These are phyloP conservation scores for Ambrosiella xylebori DNA, from an alignment of 2,329 filamentous ascomycete genomes.

Conservation along the genomic window DNA sequence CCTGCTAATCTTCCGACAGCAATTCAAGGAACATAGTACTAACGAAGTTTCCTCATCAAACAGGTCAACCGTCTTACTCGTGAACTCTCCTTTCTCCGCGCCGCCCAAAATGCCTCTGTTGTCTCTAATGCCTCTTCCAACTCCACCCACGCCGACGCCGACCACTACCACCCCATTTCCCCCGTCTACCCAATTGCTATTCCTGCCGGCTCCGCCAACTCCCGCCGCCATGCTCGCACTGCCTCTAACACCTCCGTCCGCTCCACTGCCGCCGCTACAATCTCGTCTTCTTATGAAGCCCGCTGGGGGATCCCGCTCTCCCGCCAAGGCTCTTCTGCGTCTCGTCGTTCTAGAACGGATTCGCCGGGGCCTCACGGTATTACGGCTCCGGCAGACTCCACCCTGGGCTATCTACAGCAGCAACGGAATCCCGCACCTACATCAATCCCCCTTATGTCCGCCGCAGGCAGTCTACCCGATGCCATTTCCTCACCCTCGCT, in stretches of 20 bases:
- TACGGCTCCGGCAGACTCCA: constrained; percentile 17
- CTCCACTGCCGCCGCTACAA: constrained; percentile 31
- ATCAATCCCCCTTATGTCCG: constrained; percentile 16
- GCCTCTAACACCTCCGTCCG: constrained; percentile 37
- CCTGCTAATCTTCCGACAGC: background rate
- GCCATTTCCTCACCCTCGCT: constrained; percentile 31
- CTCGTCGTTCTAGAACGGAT: constrained; percentile 33
- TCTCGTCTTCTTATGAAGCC: constrained; percentile 22
- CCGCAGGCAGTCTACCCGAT: constrained; percentile 11
- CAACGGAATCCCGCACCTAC: constrained; percentile 25
- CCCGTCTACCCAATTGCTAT: constrained; percentile 38
- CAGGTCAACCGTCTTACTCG: constrained; percentile 86
- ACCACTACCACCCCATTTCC: constrained; percentile 37
- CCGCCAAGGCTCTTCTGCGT: constrained; percentile 38
- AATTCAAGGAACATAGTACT: background rate
- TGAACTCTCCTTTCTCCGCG: constrained; percentile 69
- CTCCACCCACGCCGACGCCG: constrained; percentile 35
- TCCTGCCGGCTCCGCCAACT: constrained; percentile 19
- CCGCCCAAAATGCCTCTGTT: constrained; percentile 48
- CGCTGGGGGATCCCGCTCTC: constrained; percentile 28
- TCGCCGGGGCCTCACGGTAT: constrained; percentile 23
- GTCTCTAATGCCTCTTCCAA: constrained; percentile 48
- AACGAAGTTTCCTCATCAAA: background rate
- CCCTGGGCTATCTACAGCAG: constrained; percentile 32
- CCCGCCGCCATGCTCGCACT: constrained; percentile 39